Evolutionary conservation across 225 moss, liverwort and hornwort genomes (phyloP), one percentile per base, ranked within the genome.

Genomic region (Straminergon stramineum): DNA sequence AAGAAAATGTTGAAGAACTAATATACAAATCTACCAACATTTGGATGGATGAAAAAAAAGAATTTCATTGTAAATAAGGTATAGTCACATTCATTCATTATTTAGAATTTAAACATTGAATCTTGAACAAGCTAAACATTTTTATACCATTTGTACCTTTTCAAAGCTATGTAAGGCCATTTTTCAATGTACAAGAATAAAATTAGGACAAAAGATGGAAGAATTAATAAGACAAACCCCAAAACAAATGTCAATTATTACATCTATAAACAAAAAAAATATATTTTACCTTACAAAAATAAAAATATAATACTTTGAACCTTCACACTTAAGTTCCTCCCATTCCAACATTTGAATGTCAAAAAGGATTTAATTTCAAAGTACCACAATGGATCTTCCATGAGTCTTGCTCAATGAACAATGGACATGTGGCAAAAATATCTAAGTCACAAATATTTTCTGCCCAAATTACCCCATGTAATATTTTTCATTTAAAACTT

Each of bases 201-300:
- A 39, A 80, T 18, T 27, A 18, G 4, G 28, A 39, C n/a, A 39
- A 79, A 15, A 37, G 16, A 37, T 24, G 37, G 16, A 56, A 24
- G 1, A n/a, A n/a, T 56, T n/a, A n/a, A 8, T 26, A 20, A 52
- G 32, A 26, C 1, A 0, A 77, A 52, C 0, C 6, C 10, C 0
- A 13, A 76, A 16, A 26, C 1, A 56, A 18, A 58, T 58, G 27
- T 5, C 27, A 58, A 1, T 39, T 11, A 26, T 26, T n/a, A 57
- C 3, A n/a, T n/a, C 7, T n/a, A n/a, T 1, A 16, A 26, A n/a
- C n/a, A 56, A 1, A 17, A 55, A 23, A 9, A 2, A 55, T 7
- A 12, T 37, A 23, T 5, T 15, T 78, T 23, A 9, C 37, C 3
- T 53, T 15, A 23, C 0, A 22, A 15, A 15, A 78, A 35, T 0